Evolutionary conservation across 2,329 filamentous ascomycete species (phyloP), one percentile per base, ranked within the genome.

Genomic region (Torrubiellomyces zombiae): DNA sequence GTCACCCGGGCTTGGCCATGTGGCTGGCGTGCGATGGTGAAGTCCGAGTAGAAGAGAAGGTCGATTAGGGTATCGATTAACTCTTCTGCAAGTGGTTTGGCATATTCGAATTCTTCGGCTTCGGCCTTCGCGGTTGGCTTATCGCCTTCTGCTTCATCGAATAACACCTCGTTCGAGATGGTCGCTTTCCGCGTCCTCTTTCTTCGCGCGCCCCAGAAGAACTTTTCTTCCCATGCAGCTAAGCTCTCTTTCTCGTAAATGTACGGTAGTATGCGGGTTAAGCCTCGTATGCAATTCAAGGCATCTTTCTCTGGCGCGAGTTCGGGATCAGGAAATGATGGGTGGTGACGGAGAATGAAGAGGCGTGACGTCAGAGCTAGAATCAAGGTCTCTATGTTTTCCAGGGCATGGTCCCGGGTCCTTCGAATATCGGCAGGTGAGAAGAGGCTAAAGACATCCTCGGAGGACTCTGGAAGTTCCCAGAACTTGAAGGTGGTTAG

Each of bases 371-470:
- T 81, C 30, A 91, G 62, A 25, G 79, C 81, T 20, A 86, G 63
- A 36, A 93, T 68, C 20, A 94, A 64, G 6, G 85, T 93, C 54
- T 94, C 83, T 35, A 94, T 63, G 45, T 94, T 94, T 47, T 79
- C 75, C 33, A 91, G 59, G 23, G 83, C 77, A 39, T 71, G 66
- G 50, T 94, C 86, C 45, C 85, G 72, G 22, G 82, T 85, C 38
- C 85, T 74, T 33, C 85, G 79, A 34, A 94, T 86, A 47, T 91
- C 80, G 30, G 75, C 72, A 5, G 83, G 73, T 18, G 85, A 83
- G 55, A 94, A 95, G 32, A 95, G 69, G 46, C 82, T 92, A 59
- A 95, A 95, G 43, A 98, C 75, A 59, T 98, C 89, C 47, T 95
- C 89, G 26, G 81, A 73, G 9, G 83, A 85, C 52, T 95, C 89